Evolutionary conservation across 148 eudicot genomes (phyloP), one percentile per base, ranked within the genome.

Genomic region (Linanthus parryae): DNA sequence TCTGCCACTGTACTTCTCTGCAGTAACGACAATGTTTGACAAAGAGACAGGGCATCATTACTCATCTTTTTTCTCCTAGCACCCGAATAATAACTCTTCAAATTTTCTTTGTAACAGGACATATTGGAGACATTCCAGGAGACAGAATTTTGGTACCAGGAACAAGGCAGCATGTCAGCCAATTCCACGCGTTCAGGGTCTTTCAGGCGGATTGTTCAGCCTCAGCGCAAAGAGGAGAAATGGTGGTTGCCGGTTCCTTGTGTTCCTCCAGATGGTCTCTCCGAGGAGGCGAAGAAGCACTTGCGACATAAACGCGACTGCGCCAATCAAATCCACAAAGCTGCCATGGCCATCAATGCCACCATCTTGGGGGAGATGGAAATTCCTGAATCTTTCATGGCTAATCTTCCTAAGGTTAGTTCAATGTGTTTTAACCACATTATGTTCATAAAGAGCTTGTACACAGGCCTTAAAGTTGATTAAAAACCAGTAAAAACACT

Each of bases 171-270:
- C 57, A 69, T 57, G 80, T 77, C 84, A 0, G 75, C 56, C 26
- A 74, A 59, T 22, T 67, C 85, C 25, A 52, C 73, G 0, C 61
- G 81, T 8, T 37, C 80, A 2, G 75, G 85, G 30, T 92, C 98
- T 7, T 83, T 84, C 61, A 71, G 98, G 63, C 67, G 71, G 58
- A 67, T 80, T 3, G 67, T 66, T 21, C 78, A 58, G 63, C 56
- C 68, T 45, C 76, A 73, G 22, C 63, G 96, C 8, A 70, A 65
- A 39, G 96, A 84, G 48, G 95, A 88, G 57, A 92, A 84, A 42
- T 92, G 99, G 99, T 92, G 99, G 99, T 46, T 92, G 40, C 99
- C 96, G 0, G 70, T 88, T 43, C 96, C 96, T 24, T 75, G 91
- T 56, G 82, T 92, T 14, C 80, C 94, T 14, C 35, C 82, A 0